Conservation (phyloP, 305 asterid species). For the Fraxinus latifolia region DNA sequence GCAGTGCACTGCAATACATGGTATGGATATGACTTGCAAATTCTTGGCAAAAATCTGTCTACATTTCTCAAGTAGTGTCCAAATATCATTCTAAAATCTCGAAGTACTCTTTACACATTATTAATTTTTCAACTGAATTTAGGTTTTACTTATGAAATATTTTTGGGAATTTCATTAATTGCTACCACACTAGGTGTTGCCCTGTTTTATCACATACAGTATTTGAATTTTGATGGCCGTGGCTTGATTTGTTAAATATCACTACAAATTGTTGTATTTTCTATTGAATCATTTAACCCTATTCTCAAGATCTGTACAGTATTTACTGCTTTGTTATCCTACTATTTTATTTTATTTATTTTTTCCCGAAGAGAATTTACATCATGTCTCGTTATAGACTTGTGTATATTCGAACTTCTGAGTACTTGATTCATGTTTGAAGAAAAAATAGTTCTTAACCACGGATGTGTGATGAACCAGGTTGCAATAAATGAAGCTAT, state of each 20-base stretch:
- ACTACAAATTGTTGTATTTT: background rate
- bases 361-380: background rate
- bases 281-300: background rate
- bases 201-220: background rate
- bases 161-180: background rate
- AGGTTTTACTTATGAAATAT: background rate
- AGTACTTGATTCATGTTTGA: background rate
- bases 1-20: background rate
- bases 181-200: background rate
- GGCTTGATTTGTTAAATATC: background rate
- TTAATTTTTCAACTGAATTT: background rate
- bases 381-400: background rate
- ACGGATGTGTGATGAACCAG: constrained; percentile 31
- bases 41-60: background rate
- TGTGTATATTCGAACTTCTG: background rate
- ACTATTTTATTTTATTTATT: too few species aligned
- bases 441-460: background rate
- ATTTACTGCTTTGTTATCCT: background rate
- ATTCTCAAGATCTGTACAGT: background rate
- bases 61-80: background rate
- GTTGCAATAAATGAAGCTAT: constrained; percentile 52
- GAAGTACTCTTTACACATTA: background rate
- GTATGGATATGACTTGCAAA: background rate
- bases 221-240: background rate
- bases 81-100: background rate